Percentiles rank a stretch among this genome's conserved stretches.
Conservation (phyloP, 2,329 filamentous ascomycete genomes). For the Myriosclerotinia scirpicola region DNA sequence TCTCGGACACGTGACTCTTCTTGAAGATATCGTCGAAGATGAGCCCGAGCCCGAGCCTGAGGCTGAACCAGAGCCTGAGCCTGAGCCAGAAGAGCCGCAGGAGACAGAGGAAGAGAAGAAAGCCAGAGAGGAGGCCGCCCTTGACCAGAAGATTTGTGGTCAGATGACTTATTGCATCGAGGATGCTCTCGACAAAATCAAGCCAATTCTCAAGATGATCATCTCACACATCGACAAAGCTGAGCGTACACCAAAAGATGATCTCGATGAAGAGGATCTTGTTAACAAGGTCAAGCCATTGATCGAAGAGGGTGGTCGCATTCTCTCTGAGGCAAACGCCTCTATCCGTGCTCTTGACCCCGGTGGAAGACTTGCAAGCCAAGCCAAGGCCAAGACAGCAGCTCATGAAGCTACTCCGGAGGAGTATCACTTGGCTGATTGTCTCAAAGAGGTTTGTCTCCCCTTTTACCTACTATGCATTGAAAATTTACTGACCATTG, state of each 20-base stretch:
- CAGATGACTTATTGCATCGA: slow-evolving; percentile 73
- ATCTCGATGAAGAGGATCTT: slow-evolving; percentile 85
- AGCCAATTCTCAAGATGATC: slow-evolving; percentile 84
- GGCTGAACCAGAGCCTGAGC: slow-evolving; percentile 41
- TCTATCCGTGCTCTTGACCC: slow-evolving; percentile 85
- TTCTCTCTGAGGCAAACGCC: slow-evolving; percentile 84
- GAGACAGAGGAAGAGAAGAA: slow-evolving; percentile 61
- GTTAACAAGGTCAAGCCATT: slow-evolving; percentile 84
- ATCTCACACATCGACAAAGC: slow-evolving; percentile 78
- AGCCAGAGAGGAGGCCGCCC: slow-evolving; percentile 55
- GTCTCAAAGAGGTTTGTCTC: slow-evolving; percentile 68
- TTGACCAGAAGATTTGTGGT: slow-evolving; percentile 73
- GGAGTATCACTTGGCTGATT: slow-evolving; percentile 80
- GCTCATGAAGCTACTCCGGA: slow-evolving; percentile 76
- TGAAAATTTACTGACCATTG: slow-evolving; percentile 36
- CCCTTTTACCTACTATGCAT: background rate
- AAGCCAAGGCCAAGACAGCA: slow-evolving; percentile 78
- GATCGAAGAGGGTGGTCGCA: slow-evolving; percentile 80
- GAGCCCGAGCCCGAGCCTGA: slow-evolving; percentile 43
- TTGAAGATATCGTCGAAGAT: slow-evolving; percentile 55
- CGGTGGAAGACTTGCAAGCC: slow-evolving; percentile 79
- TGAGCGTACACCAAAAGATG: slow-evolving; percentile 78
- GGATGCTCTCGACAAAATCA: slow-evolving; percentile 78
- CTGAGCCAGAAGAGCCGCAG: slow-evolving; percentile 45
- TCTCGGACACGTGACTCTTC: slow-evolving; percentile 66